Conservation (phyloP, 768 basidiomycete genomes). For the Psilocybe cyanescens region DNA sequence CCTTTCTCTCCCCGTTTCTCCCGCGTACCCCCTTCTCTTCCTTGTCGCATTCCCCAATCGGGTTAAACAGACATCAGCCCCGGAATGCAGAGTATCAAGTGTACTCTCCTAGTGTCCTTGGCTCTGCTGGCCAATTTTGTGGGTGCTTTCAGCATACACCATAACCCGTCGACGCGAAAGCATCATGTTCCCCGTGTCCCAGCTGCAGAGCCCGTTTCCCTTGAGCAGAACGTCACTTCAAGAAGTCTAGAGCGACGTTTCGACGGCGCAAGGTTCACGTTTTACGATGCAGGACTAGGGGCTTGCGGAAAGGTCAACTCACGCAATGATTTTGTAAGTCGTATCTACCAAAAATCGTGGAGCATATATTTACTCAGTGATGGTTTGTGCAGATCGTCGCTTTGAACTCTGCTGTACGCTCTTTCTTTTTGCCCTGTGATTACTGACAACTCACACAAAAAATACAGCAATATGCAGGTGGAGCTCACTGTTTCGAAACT, state of each 20-base stretch:
- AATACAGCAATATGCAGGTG: constrained; percentile 27
- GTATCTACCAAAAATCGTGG: neutral
- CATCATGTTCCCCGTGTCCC: constrained; percentile 4
- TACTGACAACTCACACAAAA: neutral
- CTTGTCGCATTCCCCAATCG: neutral
- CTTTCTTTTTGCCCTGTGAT: neutral
- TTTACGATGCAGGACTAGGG: constrained; percentile 45
- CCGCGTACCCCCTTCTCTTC: neutral
- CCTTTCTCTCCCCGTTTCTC: neutral
- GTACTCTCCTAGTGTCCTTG: constrained; percentile 15
- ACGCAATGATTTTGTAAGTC: constrained; percentile 31
- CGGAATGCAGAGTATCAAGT: constrained; percentile 12
- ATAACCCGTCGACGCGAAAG: constrained; percentile 2
- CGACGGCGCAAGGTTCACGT: constrained; percentile 51
- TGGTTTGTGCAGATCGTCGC: constrained; percentile 26
- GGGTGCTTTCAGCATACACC: constrained; percentile 6
- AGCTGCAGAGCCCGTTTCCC: neutral
- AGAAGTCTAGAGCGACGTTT: constrained; percentile 43
- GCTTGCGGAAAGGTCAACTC: constrained; percentile 34
- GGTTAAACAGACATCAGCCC: neutral
- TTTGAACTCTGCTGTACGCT: constrained; percentile 25
- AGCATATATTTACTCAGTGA: neutral
- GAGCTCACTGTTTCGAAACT: constrained; percentile 48
- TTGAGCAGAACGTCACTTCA: constrained; percentile 19
- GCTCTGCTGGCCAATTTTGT: constrained; percentile 11